Conservation (phyloP, 2,329 filamentous ascomycete species). For the Hypoxylon sp. region DNA sequence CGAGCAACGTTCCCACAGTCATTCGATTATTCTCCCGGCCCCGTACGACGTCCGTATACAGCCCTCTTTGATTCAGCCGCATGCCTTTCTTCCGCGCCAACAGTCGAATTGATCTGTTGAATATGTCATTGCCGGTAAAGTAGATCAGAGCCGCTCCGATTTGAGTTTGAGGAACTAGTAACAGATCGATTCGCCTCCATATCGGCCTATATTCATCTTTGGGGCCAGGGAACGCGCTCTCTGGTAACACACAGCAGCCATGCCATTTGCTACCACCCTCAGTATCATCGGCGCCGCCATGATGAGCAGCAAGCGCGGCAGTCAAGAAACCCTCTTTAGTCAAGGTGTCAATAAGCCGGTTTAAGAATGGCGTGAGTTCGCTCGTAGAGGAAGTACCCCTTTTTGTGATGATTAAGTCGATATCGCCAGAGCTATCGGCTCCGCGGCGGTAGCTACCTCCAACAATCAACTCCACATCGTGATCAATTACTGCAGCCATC, state of each 20-base stretch:
- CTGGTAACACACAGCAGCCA: conserved; percentile 81
- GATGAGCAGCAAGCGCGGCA: conserved; percentile 72
- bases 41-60: conserved; percentile 79
- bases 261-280: conserved; percentile 84
- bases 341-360: conserved; percentile 73
- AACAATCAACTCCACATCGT: conserved; percentile 76
- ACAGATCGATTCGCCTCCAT: conserved; percentile 87
- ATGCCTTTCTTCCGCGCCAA: conserved; percentile 85
- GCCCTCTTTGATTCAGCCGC: conserved; percentile 85
- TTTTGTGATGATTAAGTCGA: conserved; percentile 87
- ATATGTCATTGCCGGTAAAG: conserved; percentile 95
- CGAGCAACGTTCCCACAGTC: conserved; percentile 77
- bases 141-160: conserved; percentile 91
- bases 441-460: conserved; percentile 90
- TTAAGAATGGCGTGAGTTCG: conserved; percentile 73
- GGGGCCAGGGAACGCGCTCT: conserved; percentile 47
- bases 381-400: conserved; percentile 64
- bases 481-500: conserved; percentile 71
- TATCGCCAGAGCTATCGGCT: conserved; percentile 79
- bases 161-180: conserved; percentile 84
- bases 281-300: conserved; percentile 54
- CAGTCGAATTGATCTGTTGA: conserved; percentile 87
- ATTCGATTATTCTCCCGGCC: conserved; percentile 69
- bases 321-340: conserved; percentile 75
- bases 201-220: conserved; percentile 55